These are phyloP conservation scores for Mortierella sp. DNA, from an alignment of 371 early-diverging fungal genomes.

Conservation along the genomic window DNA sequence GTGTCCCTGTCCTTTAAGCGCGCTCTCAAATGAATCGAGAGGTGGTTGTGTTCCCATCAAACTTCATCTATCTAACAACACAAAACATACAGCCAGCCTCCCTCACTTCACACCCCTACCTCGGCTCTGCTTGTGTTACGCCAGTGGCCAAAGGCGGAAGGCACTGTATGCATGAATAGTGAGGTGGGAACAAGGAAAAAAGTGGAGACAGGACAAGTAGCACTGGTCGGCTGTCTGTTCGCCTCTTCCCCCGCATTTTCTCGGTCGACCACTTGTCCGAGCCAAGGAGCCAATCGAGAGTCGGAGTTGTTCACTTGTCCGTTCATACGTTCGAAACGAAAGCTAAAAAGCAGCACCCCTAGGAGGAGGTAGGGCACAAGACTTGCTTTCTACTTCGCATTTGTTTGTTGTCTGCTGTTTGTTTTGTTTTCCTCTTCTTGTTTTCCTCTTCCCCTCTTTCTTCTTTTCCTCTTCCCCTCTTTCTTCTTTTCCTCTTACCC, in stretches of 20 bases:
- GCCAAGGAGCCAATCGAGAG: slow-evolving; percentile 9
- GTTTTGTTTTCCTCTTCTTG: background rate
- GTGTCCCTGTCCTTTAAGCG: background rate
- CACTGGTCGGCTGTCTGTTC: background rate
- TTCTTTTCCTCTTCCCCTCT: slow-evolving; percentile 9
- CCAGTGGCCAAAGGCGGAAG: background rate
- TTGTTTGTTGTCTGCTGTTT: background rate
- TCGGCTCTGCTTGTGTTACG: background rate
- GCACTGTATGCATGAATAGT: background rate
- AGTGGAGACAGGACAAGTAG: slow-evolving; percentile 37
- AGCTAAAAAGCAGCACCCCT: background rate
- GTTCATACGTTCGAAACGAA: background rate
- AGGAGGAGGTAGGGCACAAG: background rate
- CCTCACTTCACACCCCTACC: background rate
- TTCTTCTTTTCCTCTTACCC: slow-evolving; percentile 11
- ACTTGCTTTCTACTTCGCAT: background rate
- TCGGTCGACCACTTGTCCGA: slow-evolving; percentile 7
- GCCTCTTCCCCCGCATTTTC: slow-evolving; percentile 19
- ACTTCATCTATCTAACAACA: too few species aligned
- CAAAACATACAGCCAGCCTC: background rate
- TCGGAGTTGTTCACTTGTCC: slow-evolving; percentile 1
- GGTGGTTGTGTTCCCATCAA: background rate
- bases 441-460: slow-evolving; percentile 15
- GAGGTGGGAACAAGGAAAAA: slow-evolving; percentile 23
- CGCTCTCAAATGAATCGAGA: slow-evolving; percentile 3